These are phyloP conservation scores for Castanea sativa DNA, from an alignment of 306 rosid genomes.

Conservation along the genomic window DNA sequence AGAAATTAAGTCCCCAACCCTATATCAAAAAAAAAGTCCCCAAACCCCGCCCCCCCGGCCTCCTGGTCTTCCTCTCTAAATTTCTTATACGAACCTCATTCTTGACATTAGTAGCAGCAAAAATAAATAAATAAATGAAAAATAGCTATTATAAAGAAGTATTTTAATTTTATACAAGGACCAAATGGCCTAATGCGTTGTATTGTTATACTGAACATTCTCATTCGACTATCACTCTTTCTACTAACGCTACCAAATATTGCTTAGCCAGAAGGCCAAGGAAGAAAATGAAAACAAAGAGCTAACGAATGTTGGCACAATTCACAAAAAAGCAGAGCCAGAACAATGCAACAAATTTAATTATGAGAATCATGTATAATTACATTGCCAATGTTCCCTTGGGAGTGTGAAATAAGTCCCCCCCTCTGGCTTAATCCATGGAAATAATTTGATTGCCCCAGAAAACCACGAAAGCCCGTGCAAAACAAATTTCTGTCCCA, in stretches of 20 bases:
- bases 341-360: background rate
- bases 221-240: background rate
- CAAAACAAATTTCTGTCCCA: background rate
- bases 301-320: too few species aligned
- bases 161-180: background rate
- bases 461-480: background rate
- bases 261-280: background rate
- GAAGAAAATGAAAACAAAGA: background rate
- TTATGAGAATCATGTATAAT: background rate
- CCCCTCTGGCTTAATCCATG: constrained; percentile 5
- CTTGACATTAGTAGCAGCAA: background rate
- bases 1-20: too few species aligned
- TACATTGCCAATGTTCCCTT: constrained; percentile 1
- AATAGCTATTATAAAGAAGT: too few species aligned
- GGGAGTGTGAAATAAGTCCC: background rate
- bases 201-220: background rate
- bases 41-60: too few species aligned
- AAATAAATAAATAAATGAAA: background rate
- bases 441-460: background rate
- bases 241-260: background rate
- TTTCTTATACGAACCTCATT: background rate
- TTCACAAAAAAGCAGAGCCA: background rate
- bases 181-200: background rate
- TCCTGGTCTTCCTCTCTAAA: too few species aligned
- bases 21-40: too few species aligned